Evolutionary conservation across 1,284 basidiomycete genomes (phyloP), one percentile per base, ranked within the genome.

Genomic region (Sanguinoderma infundibulare): DNA sequence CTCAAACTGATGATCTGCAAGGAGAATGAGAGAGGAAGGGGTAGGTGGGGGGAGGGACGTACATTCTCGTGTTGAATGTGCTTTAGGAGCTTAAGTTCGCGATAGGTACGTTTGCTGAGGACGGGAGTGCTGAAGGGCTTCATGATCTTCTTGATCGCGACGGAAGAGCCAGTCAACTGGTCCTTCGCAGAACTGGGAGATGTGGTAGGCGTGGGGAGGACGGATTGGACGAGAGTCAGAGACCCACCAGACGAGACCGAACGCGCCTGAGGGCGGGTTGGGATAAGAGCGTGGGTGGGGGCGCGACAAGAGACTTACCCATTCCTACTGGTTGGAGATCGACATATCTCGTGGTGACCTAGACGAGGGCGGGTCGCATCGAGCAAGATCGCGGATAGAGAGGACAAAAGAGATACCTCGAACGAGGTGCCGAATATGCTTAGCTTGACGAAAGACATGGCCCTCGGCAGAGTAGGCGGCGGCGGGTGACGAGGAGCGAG

Each of bases 261-360:
- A 98, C 47, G 96, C 96, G 68, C 96, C 92, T 92, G 66, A 15
- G 59, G 36, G 57, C 34, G 66, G 58, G 69, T 63, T 49, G 40
- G 40, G 53, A n/a, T 52, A 39, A 30, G 15, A 24, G 59, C 28
- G 59, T 60, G 24, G 62, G 73, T 74, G 56, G 66, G 14, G 42
- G 46, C 46, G 40, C n/a, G 6, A 24, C 14, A 56, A 63, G 55
- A 54, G 60, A 81, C 87, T 79, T 70, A 90, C 94, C 97, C 97
- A 99, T 99, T 77, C 97, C 98, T 51, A 99, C 97, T n/a, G 97
- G 97, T 75, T 99, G 98, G 28, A 99, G 89, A 82, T 99, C 97
- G 75, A 98, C 93, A 94, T 99, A 99, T 72, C 97, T 89, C 61
- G 95, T 98, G 20, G 96, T 98, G 58, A 98, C 96, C 89, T 98